Conservation (phyloP, 2,329 filamentous ascomycete species). For the Diaporthe citrichinensis region DNA sequence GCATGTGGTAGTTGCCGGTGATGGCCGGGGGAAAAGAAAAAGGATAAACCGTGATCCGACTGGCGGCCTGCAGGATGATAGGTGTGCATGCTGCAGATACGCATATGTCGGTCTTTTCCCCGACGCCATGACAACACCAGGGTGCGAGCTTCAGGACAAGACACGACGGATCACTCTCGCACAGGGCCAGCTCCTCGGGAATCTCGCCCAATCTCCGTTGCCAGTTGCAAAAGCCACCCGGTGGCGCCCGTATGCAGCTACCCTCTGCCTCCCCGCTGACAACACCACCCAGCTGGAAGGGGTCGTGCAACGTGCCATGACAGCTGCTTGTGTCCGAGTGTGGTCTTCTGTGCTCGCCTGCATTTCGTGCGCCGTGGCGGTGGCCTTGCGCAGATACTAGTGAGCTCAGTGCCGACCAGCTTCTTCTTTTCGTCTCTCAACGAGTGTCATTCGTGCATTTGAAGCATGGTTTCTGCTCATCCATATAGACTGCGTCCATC, state of each 20-base stretch:
- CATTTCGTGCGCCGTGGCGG: constrained; percentile 3
- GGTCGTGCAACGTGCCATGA: constrained; percentile 22
- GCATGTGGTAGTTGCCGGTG: not conserved
- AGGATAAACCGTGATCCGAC: not conserved
- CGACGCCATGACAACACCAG: not conserved
- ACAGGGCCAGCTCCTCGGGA: not conserved
- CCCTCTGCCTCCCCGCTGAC: not conserved
- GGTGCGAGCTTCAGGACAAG: not conserved
- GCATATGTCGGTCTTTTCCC: not conserved
- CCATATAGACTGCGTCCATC: not conserved
- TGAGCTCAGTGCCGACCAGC: not conserved
- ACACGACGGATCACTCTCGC: not conserved
- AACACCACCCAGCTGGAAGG: not conserved
- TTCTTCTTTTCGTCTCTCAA: not conserved
- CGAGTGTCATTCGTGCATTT: not conserved
- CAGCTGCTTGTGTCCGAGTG: not conserved
- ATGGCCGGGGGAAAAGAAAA: not conserved
- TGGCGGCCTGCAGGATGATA: constrained; percentile 13
- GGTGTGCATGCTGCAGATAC: not conserved
- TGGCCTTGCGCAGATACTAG: not conserved
- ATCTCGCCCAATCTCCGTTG: constrained; percentile 5
- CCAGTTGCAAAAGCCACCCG: not conserved
- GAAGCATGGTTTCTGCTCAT: not conserved
- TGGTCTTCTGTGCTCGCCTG: not conserved
- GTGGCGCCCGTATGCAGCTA: not conserved